Conservation (phyloP, 768 basidiomycete species). For the Auricularia sp. region DNA sequence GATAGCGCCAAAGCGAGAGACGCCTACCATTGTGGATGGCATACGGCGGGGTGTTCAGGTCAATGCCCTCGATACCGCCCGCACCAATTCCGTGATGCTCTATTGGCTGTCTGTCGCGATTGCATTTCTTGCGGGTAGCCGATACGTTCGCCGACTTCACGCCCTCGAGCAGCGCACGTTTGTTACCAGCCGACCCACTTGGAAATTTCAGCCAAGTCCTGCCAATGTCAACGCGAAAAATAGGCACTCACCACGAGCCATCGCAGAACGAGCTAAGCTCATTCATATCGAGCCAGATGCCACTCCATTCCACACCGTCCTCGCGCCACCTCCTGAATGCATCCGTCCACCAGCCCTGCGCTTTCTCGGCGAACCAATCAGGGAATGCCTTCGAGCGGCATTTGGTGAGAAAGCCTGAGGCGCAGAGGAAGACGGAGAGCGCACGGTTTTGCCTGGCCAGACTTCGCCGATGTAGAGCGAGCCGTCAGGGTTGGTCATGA, state of each 20-base stretch:
- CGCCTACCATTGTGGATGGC: conserved; percentile 58
- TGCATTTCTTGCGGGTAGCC: not conserved
- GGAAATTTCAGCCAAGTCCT: too few relatives aligned
- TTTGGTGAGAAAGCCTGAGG: too few relatives aligned
- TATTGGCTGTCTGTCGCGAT: not conserved
- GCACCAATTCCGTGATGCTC: conserved; percentile 27
- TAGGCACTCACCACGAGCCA: conserved; percentile 43
- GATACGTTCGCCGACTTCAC: too few relatives aligned
- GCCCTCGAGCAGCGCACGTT: too few relatives aligned
- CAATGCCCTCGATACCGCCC: conserved; percentile 36
- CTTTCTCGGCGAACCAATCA: conserved; percentile 48
- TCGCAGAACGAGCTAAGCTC: conserved; percentile 56
- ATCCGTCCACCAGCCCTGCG: conserved; percentile 51
- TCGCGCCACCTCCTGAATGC: conserved; percentile 44
- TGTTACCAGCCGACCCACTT: too few relatives aligned
- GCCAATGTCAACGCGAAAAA: too few relatives aligned
- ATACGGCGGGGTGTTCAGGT: conserved; percentile 53
- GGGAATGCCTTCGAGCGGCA: conserved; percentile 36
- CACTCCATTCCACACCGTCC: conserved; percentile 43
- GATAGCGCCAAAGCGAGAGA: not conserved
- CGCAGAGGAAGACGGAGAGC: conserved; percentile 8
- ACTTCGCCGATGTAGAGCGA: conserved; percentile 64
- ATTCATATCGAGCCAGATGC: conserved; percentile 51
- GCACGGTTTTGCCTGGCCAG: conserved; percentile 68
- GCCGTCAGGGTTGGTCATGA: conserved; percentile 66